Percentiles rank a stretch among this genome's conserved stretches.
These are phyloP conservation scores for Lumnitzera racemosa DNA, from an alignment of 345 rosid genomes.

Conservation along the genomic window DNA sequence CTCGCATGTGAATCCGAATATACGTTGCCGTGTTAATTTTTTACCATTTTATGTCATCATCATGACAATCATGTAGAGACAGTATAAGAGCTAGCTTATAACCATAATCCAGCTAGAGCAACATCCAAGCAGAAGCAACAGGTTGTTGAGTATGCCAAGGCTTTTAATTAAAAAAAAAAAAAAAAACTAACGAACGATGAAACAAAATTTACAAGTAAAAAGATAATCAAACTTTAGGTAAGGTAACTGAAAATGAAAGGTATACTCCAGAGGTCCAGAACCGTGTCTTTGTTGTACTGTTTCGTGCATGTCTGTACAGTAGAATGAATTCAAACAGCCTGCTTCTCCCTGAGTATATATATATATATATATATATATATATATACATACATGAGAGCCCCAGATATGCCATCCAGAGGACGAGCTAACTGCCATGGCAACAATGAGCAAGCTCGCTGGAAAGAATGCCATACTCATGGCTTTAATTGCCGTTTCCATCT, in stretches of 20 bases:
- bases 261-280: conserved; percentile 13
- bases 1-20: too few species aligned
- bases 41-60: too few species aligned
- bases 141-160: background rate
- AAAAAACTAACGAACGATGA: too few species aligned
- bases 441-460: conserved; percentile 22
- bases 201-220: too few species aligned
- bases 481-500: conserved; percentile 21
- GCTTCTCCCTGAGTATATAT: conserved; percentile 2
- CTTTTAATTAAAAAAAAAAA: background rate
- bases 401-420: too few species aligned
- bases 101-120: conserved; percentile 1
- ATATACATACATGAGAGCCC: conserved; percentile 17
- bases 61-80: background rate
- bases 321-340: background rate
- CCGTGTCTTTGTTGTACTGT: conserved; percentile 29
- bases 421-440: background rate
- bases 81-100: conserved; percentile 3
- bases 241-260: conserved; percentile 12
- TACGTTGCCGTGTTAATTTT: too few species aligned
- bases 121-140: conserved; percentile 10
- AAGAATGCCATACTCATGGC: conserved; percentile 15
- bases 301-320: conserved; percentile 19
- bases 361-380: conserved; percentile 12
- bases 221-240: background rate